Percentiles rank a stretch among this genome's conserved stretches.
Evolutionary conservation across 2,329 filamentous ascomycete species (phyloP).

Genomic region (Sclerotiophoma versabilis): DNA sequence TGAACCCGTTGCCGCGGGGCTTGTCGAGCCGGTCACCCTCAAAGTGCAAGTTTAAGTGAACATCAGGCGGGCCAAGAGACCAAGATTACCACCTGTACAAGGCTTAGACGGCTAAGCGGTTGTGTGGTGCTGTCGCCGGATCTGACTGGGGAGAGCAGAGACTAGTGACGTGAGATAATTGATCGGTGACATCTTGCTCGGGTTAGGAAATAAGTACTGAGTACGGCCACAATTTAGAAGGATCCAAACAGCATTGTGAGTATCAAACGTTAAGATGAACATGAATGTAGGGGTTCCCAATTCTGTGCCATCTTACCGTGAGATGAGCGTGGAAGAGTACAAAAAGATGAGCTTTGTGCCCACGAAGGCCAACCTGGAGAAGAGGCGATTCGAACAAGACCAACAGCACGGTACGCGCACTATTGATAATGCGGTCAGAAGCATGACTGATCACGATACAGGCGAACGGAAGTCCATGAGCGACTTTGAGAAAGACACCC

Average conservation of each 20-base stretch:
- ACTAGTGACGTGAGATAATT: constrained; percentile 10
- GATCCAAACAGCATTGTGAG: background rate
- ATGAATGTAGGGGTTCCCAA: constrained; percentile 2
- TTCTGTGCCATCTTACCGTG: constrained; percentile 1
- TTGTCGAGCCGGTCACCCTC: constrained; percentile 5
- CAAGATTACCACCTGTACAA: background rate
- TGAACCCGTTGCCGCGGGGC: background rate
- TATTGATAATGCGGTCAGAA: background rate
- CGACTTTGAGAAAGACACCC: constrained; percentile 5
- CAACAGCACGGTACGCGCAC: constrained; percentile 1
- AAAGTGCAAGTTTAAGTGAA: constrained; percentile 10
- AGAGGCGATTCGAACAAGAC: background rate
- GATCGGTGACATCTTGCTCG: background rate
- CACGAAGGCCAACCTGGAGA: background rate
- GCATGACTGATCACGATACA: constrained; percentile 3
- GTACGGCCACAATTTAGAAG: background rate
- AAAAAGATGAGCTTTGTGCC: background rate
- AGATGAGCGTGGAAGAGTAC: constrained; percentile 10
- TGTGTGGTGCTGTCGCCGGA: background rate
- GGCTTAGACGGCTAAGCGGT: constrained; percentile 15
- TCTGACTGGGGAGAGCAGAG: background rate
- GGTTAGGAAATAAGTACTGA: constrained; percentile 1
- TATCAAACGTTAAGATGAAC: background rate
- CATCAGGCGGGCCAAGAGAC: constrained; percentile 11
- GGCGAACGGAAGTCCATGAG: background rate